Base-by-base conservation (phyloP, 225 moss, liverwort and hornwort species). In the Bryoerythrophyllum caledonicum region DNA sequence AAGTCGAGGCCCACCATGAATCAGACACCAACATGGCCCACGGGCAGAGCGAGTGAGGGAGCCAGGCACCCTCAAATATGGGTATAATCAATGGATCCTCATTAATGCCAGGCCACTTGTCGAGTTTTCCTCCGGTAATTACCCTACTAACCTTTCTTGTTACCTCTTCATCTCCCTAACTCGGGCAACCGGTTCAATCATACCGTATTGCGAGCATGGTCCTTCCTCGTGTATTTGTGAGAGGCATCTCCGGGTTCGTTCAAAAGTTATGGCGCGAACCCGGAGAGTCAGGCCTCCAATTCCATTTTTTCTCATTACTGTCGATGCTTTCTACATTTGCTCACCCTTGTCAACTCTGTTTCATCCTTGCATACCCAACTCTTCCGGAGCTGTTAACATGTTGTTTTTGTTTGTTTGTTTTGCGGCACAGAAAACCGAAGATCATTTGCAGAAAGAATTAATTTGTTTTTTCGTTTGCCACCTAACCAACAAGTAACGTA, bases 51-150 rank as follows among this genome's bases (percentile, higher is more conserved):
- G n/a, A 57, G 25, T 14, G 38, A 53, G 62, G 25, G 52, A 73
- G 61, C 60, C 48, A 44, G 40, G 73, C 74, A 68, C 60, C 71
- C 71, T 76, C 59, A 66, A 72, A 60, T 81, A 32, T 81, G 66
- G 76, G 65, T 53, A 40, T 4, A 30, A 66, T 81, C 27, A 76
- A 66, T 81, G 65, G 71, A 70, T 59, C 57, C 9, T 59, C 65
- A 76, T 81, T 76, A 67, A 70, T 62, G 23, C 14, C 15, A 48
- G 26, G 55, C 80, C 63, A 69, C 63, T 70, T 74, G 74, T 57
- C 35, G 7, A 75, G 1, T 19, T 46, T 10, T 2, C 2, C 43
- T 19, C 8, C 2, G 20, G 10, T 57, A 63, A 63, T 44, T 48
- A 20, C 2, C 60, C 24, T 34, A 1, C 6, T 6, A 24, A 23